A percentile compares a stretch with the other conserved stretches of the same genome.
Conservation (phyloP, 192 early-diverging fungal species). For the Mortierella alpina region DNA sequence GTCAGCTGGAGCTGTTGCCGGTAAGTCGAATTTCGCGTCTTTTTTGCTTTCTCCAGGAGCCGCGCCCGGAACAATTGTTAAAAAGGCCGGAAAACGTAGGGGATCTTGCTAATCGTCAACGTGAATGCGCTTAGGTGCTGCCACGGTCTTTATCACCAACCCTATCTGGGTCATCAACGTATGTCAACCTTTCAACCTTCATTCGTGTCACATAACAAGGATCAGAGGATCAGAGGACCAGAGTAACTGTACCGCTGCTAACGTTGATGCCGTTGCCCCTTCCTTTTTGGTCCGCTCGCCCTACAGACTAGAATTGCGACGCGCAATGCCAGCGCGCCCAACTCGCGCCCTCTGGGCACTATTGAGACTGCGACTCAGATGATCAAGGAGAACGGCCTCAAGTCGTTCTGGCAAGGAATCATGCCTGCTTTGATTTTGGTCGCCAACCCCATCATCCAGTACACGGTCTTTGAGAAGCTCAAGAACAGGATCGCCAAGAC, state of each 20-base stretch:
- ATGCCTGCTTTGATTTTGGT: constrained; percentile 96
- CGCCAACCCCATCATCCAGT: constrained; percentile 99
- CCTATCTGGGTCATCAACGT: constrained; percentile 99
- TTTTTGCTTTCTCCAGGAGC: background rate
- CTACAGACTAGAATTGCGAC: constrained; percentile 85
- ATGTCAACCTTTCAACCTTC: constrained; percentile 21
- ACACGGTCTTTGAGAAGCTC: constrained; percentile 97
- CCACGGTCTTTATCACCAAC: constrained; percentile 90
- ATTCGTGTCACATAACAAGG: background rate
- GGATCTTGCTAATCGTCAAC: constrained; percentile 26
- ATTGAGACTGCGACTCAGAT: constrained; percentile 75
- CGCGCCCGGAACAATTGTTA: background rate
- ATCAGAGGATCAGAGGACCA: background rate
- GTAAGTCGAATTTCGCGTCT: constrained; percentile 23
- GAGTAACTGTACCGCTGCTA: background rate
- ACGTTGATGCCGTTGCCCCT: background rate
- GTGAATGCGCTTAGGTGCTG: constrained; percentile 52
- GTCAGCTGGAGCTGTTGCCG: constrained; percentile 92
- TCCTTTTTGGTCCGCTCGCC: background rate
- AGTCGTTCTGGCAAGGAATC: constrained; percentile 92
- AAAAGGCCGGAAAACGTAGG: too few relatives aligned
- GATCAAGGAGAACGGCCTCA: constrained; percentile 87
- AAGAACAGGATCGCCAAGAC: constrained; percentile 73
- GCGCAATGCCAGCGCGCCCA: constrained; percentile 71
- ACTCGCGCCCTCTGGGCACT: constrained; percentile 56